These are phyloP conservation scores for Sechiopsis laciniata DNA, from an alignment of 306 rosid species.

Conservation along the genomic window DNA sequence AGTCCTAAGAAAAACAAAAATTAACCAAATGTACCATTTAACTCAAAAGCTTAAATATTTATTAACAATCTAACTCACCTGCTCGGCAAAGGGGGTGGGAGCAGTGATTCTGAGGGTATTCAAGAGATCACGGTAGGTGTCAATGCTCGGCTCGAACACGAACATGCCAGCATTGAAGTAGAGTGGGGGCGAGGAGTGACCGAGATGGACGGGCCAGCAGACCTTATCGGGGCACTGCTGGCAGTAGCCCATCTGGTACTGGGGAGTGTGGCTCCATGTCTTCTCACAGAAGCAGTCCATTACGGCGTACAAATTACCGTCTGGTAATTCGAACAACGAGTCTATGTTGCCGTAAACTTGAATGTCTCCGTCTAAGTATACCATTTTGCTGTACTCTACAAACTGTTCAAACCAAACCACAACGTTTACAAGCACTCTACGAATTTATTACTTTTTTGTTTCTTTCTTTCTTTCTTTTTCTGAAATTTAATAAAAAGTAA, in stretches of 20 bases:
- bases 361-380: conserved; percentile 75
- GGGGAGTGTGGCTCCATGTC: conserved; percentile 68
- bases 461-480: too few species aligned
- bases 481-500: too few species aligned
- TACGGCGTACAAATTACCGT: conserved; percentile 50
- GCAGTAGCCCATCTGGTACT: conserved; percentile 58
- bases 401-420: conserved; percentile 35
- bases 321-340: conserved; percentile 50
- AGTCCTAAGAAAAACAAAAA: conserved; percentile 28
- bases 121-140: conserved; percentile 41
- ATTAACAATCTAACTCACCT: conserved; percentile 16
- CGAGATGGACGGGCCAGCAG: conserved; percentile 49
- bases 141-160: conserved; percentile 48
- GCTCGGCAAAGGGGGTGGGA: conserved; percentile 74
- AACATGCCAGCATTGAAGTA: conserved; percentile 90
- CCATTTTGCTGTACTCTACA: conserved; percentile 60
- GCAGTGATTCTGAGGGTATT: conserved; percentile 33
- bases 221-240: conserved; percentile 64
- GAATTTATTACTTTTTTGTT: too few species aligned
- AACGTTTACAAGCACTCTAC: neutral
- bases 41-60: too few species aligned
- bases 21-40: neutral
- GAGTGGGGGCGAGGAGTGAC: conserved; percentile 43
- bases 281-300: conserved; percentile 88
- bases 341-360: conserved; percentile 63